Conservation (phyloP, 805 yeast species). For the Ogataea allantospora region DNA sequence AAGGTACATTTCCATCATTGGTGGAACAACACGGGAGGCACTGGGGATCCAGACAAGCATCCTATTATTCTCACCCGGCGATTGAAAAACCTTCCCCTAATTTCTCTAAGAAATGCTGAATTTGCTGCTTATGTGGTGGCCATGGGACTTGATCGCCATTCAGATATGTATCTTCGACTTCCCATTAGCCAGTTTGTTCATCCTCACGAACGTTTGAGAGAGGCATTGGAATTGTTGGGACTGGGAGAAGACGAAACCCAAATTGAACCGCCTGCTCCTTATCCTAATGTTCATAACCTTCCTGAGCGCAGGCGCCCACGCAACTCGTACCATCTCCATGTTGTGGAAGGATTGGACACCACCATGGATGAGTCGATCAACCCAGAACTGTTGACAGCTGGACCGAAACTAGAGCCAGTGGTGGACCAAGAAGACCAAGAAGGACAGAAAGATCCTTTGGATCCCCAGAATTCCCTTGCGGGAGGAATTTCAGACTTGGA, state of each 20-base stretch:
- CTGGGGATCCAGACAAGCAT: slow-evolving; percentile 23
- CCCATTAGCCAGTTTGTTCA: slow-evolving; percentile 6
- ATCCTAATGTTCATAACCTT: not conserved
- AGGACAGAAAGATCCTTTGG: slow-evolving; percentile 6
- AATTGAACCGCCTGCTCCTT: not conserved
- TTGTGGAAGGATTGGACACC: slow-evolving; percentile 13
- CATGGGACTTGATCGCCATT: slow-evolving; percentile 12
- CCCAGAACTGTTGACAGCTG: slow-evolving; percentile 3
- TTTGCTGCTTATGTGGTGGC: slow-evolving; percentile 16
- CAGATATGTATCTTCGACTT: slow-evolving; percentile 8
- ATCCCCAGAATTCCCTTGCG: not conserved
- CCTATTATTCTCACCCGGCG: slow-evolving; percentile 27
- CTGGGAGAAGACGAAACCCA: not conserved
- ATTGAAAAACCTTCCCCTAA: slow-evolving; percentile 26
- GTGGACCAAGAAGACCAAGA: slow-evolving; percentile 4
- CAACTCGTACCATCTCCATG: slow-evolving; percentile 8
- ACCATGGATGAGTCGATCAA: slow-evolving; percentile 8
- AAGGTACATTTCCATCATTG: slow-evolving; percentile 28
- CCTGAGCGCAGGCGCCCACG: slow-evolving; percentile 2
- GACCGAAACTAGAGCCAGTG: not conserved
- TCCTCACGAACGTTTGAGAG: slow-evolving; percentile 30
- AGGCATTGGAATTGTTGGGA: slow-evolving; percentile 2
- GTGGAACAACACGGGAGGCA: slow-evolving; percentile 26
- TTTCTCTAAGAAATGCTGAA: slow-evolving; percentile 28
- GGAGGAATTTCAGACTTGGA: not conserved